Evolutionary conservation across 2,329 filamentous ascomycete genomes (phyloP).

Genomic region (Cryphonectria radicalis): DNA sequence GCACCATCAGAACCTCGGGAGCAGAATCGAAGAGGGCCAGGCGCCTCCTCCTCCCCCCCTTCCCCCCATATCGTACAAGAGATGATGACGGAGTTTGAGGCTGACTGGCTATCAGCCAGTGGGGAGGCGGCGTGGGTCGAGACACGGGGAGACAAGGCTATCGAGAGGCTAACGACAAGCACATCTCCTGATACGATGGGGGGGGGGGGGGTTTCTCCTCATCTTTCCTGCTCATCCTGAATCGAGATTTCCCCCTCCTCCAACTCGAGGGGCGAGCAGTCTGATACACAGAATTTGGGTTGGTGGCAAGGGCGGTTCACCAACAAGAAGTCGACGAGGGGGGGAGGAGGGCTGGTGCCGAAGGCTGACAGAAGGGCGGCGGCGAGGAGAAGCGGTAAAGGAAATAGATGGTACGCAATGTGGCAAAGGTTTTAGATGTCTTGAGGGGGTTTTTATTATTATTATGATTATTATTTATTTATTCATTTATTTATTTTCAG

Average conservation of each 20-base stretch:
- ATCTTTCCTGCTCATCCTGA: background rate
- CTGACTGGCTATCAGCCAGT: background rate
- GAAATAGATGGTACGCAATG: slow-evolving; percentile 10
- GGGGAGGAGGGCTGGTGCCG: background rate
- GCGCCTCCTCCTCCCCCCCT: too few species aligned
- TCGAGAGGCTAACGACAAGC: background rate
- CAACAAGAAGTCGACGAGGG: background rate
- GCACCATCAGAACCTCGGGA: background rate
- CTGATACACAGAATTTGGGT: too few species aligned
- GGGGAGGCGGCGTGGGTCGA: background rate
- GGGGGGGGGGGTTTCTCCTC: too few species aligned
- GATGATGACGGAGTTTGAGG: background rate
- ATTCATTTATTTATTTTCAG: too few species aligned
- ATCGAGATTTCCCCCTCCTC: background rate
- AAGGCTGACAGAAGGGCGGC: background rate
- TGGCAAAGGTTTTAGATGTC: slow-evolving; percentile 10
- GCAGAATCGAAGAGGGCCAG: background rate
- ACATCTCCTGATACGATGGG: background rate
- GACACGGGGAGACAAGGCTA: background rate
- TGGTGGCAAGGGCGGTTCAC: background rate
- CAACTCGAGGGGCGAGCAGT: too few species aligned
- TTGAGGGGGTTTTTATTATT: background rate
- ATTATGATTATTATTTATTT: background rate
- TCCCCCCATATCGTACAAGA: background rate
- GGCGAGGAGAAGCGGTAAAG: background rate